Evolutionary conservation across 2,329 filamentous ascomycete genomes (phyloP), one percentile per base, ranked within the genome.

Genomic region (Teratosphaeria pseudoeucalypti): DNA sequence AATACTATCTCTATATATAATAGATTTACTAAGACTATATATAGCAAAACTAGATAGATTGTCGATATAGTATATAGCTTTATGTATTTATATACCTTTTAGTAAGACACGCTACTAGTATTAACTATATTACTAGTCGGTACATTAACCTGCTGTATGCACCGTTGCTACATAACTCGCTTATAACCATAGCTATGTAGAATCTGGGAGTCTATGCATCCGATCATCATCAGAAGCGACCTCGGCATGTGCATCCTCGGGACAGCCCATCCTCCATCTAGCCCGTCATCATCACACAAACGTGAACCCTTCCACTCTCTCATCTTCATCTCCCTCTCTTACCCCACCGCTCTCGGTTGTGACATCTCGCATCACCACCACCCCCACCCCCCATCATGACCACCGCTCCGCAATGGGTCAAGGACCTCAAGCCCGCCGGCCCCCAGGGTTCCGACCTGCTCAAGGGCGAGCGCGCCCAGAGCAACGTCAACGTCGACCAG

Each of bases 371-470:
- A n/a, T 43, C 37, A 39, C 34, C 14, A 47, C 19, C n/a, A 19
- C 6, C 43, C 11, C 4, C 37, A 11, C 39, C 58, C 23, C 29
- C 32, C 29, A 59, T 11, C 52, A 63, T 59, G 57, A 55, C 70
- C 53, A 72, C 71, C 58, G 73, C 79, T 65, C 83, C 83, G 47
- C 77, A 81, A 73, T 88, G 85, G 85, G 85, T 88, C 66, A 83
- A 85, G 73, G 79, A 82, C 65, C 77, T 88, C 65, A 84, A 81
- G 76, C 85, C 85, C 39, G 79, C 86, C 2, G 81, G 82, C 59
- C 84, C 85, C 5, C 86, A 89, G 67, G 87, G 88, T 63, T 78
- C 80, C 47, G 85, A 89, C 68, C 79, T 91, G 55, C 82, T 91
- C 58, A 73, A 79, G n/a, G 78, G 82, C 56, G 88, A 91, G 77